Evolutionary conservation across 2,329 filamentous ascomycete species (phyloP), one percentile per base, ranked within the genome.

Genomic region (Epichloe sp.): DNA sequence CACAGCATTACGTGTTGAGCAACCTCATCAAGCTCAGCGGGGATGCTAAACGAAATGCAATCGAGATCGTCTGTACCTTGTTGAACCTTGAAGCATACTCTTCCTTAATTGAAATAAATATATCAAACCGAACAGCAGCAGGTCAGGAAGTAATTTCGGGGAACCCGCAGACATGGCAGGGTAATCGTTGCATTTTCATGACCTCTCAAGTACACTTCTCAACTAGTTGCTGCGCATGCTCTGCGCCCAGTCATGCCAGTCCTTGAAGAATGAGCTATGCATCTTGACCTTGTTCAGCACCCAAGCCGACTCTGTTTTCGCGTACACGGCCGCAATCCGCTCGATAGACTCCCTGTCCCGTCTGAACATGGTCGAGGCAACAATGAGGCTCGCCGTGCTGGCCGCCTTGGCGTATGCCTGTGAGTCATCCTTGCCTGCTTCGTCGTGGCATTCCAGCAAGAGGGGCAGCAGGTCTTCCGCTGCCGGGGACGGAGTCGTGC

Each of bases 231-330:
- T 46, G 11, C 37, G 70, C 70, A 59, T 73, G 68, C 72, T 75
- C 63, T 76, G 72, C 61, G 76, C 82, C 85, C 85, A 89, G 61
- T 87, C 86, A 56, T 82, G 74, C 83, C 83, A 88, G 54, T 88
- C 83, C 2, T 73, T 72, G 58, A 87, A 86, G 65, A 88, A 84
- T 0, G 73, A 73, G 21, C 76, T 73, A 65, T 83, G 81, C 45
- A 86, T 72, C 65, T 75, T 77, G 43, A 73, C 74, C 60, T 75
- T 73, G 36, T 77, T 77, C 57, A 76, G 66, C 53, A 83, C 71
- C 73, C 82, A 84, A 45, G 70, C 59, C 46, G 61, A 60, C 65
- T 83, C 75, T 14, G 82, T 82, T 56, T 75, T 69, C 2, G 72
- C 74, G 67, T 89, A 88, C n/a, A 85, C 70, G 52, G 71, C 74